Percentiles rank a stretch among this genome's conserved stretches.
These are phyloP conservation scores for Rhododendron henanense DNA, from an alignment of 148 eudicot genomes.

Conservation along the genomic window DNA sequence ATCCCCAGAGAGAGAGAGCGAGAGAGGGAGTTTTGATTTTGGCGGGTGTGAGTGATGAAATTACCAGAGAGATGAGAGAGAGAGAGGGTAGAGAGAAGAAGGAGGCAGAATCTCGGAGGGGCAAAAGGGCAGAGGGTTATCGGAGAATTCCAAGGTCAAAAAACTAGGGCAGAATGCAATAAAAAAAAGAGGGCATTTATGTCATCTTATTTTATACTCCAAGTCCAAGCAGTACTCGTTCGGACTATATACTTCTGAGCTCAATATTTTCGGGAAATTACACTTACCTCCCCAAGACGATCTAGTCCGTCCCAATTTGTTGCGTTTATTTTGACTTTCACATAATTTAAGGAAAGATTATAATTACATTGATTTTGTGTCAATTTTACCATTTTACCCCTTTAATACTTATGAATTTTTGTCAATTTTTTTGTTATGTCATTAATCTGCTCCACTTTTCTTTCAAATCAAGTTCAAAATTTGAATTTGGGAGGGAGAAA, in stretches of 20 bases:
- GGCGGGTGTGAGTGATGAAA: neutral
- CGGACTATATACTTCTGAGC: neutral
- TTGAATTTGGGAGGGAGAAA: too few species aligned
- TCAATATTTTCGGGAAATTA: neutral
- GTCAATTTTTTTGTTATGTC: too few species aligned
- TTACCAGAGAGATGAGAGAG: constrained; percentile 1
- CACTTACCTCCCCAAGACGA: neutral
- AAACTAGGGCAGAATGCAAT: neutral
- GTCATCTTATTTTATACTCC: neutral
- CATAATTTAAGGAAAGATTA: too few species aligned
- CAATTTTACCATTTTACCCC: too few species aligned
- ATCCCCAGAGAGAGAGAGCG: neutral
- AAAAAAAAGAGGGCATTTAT: neutral
- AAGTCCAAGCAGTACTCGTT: neutral
- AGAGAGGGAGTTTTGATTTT: neutral
- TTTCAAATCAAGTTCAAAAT: too few species aligned
- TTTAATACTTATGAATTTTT: too few species aligned
- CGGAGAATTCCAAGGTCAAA: neutral
- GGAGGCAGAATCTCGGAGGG: neutral
- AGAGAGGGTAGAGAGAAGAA: neutral
- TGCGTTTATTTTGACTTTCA: too few species aligned
- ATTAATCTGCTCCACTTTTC: too few species aligned
- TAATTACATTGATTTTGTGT: too few species aligned
- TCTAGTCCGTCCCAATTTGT: too few species aligned
- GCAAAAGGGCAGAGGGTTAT: neutral